Evolutionary conservation across 768 basidiomycete genomes (phyloP).

Genomic region (Boletus huronensis): DNA sequence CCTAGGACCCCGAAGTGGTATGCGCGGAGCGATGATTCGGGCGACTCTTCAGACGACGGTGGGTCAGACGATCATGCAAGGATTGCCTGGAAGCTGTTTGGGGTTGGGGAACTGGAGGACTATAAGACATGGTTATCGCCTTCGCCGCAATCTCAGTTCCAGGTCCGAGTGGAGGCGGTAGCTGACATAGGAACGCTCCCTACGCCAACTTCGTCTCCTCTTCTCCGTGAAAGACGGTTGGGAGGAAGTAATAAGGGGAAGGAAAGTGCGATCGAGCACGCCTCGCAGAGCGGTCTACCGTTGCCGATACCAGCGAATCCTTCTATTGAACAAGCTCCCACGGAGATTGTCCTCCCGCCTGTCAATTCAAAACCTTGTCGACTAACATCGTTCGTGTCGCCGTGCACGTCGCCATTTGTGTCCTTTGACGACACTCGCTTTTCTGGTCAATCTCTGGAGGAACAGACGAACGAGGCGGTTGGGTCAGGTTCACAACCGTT

Average conservation of each 20-base stretch:
- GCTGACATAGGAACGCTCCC: slow-evolving; percentile 8
- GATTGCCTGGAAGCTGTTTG: slow-evolving; percentile 58
- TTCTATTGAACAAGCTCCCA: not conserved
- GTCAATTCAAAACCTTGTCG: not conserved
- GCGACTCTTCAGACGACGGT: slow-evolving; percentile 39
- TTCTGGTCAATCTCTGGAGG: not conserved
- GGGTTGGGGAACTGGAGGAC: slow-evolving; percentile 29
- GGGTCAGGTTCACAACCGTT: slow-evolving; percentile 11
- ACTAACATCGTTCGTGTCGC: not conserved
- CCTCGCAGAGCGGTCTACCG: not conserved
- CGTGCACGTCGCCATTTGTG: slow-evolving; percentile 15
- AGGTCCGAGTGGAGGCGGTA: not conserved
- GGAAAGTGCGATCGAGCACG: not conserved
- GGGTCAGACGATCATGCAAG: slow-evolving; percentile 48
- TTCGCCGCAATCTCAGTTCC: slow-evolving; percentile 9
- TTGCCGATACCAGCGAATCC: not conserved
- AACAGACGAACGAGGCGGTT: not conserved
- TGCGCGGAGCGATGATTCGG: slow-evolving; percentile 39
- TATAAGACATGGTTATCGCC: slow-evolving; percentile 19
- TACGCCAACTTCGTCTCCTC: slow-evolving; percentile 28
- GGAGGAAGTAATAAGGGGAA: slow-evolving; percentile 3
- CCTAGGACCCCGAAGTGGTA: not conserved
- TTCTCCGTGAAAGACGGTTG: not conserved
- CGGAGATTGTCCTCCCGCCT: slow-evolving; percentile 1
- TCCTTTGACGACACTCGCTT: slow-evolving; percentile 4